Evolutionary conservation across 352 stramenopile genomes (phyloP).

Genomic region (Aphanomyces stellatus): DNA sequence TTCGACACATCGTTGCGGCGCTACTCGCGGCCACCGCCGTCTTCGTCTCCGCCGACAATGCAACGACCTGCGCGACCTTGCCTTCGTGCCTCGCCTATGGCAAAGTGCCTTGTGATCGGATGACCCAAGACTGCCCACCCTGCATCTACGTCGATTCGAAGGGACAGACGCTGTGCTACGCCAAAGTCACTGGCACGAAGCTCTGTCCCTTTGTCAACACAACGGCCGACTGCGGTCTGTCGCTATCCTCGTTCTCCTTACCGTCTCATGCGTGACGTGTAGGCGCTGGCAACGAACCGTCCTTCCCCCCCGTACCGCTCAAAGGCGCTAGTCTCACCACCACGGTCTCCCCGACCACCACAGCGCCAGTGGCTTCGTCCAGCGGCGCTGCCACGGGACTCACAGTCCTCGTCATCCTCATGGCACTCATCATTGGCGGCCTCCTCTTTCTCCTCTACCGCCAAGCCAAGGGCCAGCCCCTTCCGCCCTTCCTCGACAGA

Average conservation of each 20-base stretch:
- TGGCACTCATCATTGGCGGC: background rate
- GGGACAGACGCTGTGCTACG: background rate
- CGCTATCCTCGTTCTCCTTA: background rate
- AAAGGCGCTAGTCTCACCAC: too few species aligned
- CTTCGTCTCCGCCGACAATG: too few species aligned
- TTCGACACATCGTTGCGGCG: too few species aligned
- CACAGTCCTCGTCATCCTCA: background rate
- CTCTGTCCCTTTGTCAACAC: slow-evolving; percentile 6
- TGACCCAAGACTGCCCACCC: background rate
- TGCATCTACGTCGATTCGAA: slow-evolving; percentile 2
- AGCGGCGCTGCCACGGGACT: background rate
- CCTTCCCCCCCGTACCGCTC: too few species aligned
- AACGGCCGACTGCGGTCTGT: slow-evolving; percentile 3
- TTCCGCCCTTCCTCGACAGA: too few species aligned
- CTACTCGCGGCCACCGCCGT: too few species aligned
- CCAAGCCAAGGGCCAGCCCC: too few species aligned
- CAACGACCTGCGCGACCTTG: background rate
- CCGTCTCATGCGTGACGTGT: background rate
- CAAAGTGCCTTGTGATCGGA: background rate
- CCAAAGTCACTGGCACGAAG: background rate
- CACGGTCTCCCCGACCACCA: too few species aligned
- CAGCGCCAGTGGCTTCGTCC: background rate
- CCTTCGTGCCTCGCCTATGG: background rate
- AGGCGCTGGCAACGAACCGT: too few species aligned
- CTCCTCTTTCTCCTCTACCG: too few species aligned